Evolutionary conservation across 768 basidiomycete species (phyloP).

Genomic region (Amanita inopinata): DNA sequence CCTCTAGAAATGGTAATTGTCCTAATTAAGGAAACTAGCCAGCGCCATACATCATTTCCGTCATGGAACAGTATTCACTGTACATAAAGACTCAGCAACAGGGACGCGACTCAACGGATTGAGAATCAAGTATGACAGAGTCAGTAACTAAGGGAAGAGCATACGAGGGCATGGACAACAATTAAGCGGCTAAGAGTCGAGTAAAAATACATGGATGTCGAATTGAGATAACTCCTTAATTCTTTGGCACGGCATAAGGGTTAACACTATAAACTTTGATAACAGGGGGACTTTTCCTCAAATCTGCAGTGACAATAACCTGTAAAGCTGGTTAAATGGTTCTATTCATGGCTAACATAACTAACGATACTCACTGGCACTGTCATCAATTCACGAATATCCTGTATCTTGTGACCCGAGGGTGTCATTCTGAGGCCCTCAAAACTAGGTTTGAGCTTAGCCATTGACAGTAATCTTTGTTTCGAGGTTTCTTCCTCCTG

Average conservation of each 20-base stretch:
- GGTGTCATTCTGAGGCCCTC: slow-evolving; percentile 69
- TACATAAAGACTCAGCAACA: not conserved
- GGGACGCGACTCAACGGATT: too few species aligned
- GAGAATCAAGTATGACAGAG: too few species aligned
- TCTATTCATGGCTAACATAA: not conserved
- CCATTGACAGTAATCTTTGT: slow-evolving; percentile 70
- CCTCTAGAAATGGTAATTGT: too few species aligned
- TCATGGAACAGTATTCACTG: not conserved
- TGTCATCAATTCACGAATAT: slow-evolving; percentile 87
- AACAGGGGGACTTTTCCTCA: slow-evolving; percentile 93
- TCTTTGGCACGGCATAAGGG: slow-evolving; percentile 64
- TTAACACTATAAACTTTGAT: slow-evolving; percentile 97
- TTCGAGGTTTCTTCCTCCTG: slow-evolving; percentile 49
- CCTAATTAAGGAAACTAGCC: too few species aligned
- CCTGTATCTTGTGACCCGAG: slow-evolving; percentile 90
- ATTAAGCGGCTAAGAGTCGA: too few species aligned
- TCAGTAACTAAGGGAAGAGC: not conserved
- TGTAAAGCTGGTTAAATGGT: slow-evolving; percentile 22
- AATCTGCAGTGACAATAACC: slow-evolving; percentile 92
- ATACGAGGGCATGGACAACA: not conserved
- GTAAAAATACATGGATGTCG: too few species aligned
- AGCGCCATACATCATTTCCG: too few species aligned
- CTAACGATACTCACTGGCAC: slow-evolving; percentile 60
- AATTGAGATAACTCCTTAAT: slow-evolving; percentile 12
- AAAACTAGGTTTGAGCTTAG: slow-evolving; percentile 69